Evolutionary conservation across 2,329 filamentous ascomycete species (phyloP), one percentile per base, ranked within the genome.

Genomic region (Epichloe sibirici): DNA sequence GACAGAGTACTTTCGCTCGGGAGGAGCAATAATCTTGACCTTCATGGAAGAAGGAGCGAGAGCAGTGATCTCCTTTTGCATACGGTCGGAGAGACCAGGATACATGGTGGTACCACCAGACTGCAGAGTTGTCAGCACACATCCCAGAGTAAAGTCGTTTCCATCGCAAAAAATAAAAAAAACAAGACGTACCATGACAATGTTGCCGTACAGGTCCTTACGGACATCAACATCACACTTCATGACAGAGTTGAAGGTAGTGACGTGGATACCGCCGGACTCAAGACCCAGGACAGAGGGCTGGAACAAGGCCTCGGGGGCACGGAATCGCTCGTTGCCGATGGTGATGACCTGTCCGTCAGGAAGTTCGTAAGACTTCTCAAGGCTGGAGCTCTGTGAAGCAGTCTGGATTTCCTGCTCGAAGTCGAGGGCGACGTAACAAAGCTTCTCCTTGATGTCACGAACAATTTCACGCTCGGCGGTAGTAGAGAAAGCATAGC

Each of bases 391-490:
- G 79, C 88, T 95, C 83, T 98, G 93, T 73, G 90, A 90, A 66
- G 93, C 93, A 65, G 93, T 98, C 84, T 98, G 93, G 74, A 98
- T 96, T 81, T 98, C 93, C 83, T 98, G 93, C 83, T 98, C 93
- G 69, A 98, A 97, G 82, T 98, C 93, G 64, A 98, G 88, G 63
- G 93, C 93, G 71, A 97, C 93, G 79, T 98, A 98, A 86, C 93
- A 98, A 69, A 98, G 90, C 86, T 97, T 98, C 87, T 98, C 93
- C 87, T 98, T 98, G 82, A 98, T 97, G 75, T 98, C 93, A 81
- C 93, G 91, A 70, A 97, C 93, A 72, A 97, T 98, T 94, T 97
- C 93, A 76, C 93, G 93, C 83, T 98, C 93, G 75, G 93, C 93
- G 58, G 93, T 97, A 79, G 93, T 98, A 71, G 91, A 96, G 88